A percentile compares a stretch with the other conserved stretches of the same genome.
Evolutionary conservation across 2,329 filamentous ascomycete species (phyloP).

Genomic region (Cryphonectria nitschkei): DNA sequence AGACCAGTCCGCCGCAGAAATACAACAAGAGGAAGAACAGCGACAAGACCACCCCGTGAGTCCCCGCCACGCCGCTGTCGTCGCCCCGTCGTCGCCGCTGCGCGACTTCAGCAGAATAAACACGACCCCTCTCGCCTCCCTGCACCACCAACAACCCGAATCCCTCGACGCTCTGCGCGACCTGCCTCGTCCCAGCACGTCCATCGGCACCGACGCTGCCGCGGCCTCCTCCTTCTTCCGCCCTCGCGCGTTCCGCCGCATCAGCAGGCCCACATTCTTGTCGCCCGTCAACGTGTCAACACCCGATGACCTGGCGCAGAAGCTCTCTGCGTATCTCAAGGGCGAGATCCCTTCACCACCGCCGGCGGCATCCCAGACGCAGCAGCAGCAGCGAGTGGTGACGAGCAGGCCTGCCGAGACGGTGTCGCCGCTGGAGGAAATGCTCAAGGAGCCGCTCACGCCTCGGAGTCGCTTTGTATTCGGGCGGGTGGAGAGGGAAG

Average conservation of each 20-base stretch:
- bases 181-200: slow-evolving; percentile 18
- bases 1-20: background rate
- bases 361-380: background rate
- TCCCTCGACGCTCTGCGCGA: background rate
- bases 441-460: slow-evolving; percentile 26
- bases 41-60: slow-evolving; percentile 13
- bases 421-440: slow-evolving; percentile 20
- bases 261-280: slow-evolving; percentile 28
- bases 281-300: slow-evolving; percentile 20
- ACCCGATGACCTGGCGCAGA: slow-evolving; percentile 24
- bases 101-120: slow-evolving; percentile 24
- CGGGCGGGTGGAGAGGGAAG: slow-evolving; percentile 22
- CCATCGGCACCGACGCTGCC: slow-evolving; percentile 18
- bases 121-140: slow-evolving; percentile 22
- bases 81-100: background rate
- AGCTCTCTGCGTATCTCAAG: slow-evolving; percentile 27
- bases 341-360: slow-evolving; percentile 11
- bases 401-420: background rate
- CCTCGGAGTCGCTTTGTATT: slow-evolving; percentile 19
- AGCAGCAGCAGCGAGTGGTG: background rate
- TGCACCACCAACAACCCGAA: background rate
- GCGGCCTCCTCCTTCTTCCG: slow-evolving; percentile 19
- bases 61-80: slow-evolving; percentile 5
- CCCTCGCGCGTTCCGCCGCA: slow-evolving; percentile 25
- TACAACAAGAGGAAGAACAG: background rate